These are phyloP conservation scores for Diddensiella santjacobensis DNA, from an alignment of 805 yeast genomes.

Conservation along the genomic window DNA sequence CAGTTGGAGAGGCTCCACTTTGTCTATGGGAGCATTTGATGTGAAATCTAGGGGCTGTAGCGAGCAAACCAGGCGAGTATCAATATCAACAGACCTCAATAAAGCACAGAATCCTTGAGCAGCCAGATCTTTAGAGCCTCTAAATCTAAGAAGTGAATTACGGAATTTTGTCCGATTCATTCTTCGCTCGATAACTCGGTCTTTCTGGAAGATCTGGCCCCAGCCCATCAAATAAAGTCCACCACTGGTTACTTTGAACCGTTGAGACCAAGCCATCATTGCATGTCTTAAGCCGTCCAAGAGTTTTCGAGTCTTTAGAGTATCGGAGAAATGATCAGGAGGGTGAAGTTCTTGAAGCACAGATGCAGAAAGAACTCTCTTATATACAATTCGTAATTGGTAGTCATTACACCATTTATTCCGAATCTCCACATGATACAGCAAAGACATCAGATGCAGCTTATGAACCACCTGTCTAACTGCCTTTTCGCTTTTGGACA, in stretches of 20 bases:
- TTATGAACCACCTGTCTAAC: conserved; percentile 56
- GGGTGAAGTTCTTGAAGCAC: conserved; percentile 49
- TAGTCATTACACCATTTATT: conserved; percentile 70
- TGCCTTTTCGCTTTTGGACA: conserved; percentile 49
- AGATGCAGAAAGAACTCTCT: conserved; percentile 45
- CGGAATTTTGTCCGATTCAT: conserved; percentile 43
- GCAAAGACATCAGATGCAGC: conserved; percentile 52
- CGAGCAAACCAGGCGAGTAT: conserved; percentile 74
- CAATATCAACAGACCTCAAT: conserved; percentile 63
- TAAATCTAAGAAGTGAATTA: conserved; percentile 40
- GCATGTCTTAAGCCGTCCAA: conserved; percentile 72
- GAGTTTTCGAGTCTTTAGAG: conserved; percentile 59
- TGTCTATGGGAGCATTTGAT: conserved; percentile 19
- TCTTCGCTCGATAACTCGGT: conserved; percentile 19
- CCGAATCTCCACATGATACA: conserved; percentile 62
- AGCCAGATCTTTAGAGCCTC: conserved; percentile 74
- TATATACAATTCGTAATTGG: conserved; percentile 39
- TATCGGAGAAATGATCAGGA: conserved; percentile 38
- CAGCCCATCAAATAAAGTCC: conserved; percentile 44
- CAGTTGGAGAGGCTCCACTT: neutral
- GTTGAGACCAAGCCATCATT: conserved; percentile 56
- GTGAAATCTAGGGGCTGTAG: conserved; percentile 89
- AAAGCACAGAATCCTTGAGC: conserved; percentile 86
- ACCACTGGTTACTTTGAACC: conserved; percentile 46
- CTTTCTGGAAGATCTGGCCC: conserved; percentile 40